A percentile compares a stretch with the other conserved stretches of the same genome.
These are phyloP conservation scores for Trichocomaceae sp. DNA, from an alignment of 2,329 filamentous ascomycete genomes.

Conservation along the genomic window DNA sequence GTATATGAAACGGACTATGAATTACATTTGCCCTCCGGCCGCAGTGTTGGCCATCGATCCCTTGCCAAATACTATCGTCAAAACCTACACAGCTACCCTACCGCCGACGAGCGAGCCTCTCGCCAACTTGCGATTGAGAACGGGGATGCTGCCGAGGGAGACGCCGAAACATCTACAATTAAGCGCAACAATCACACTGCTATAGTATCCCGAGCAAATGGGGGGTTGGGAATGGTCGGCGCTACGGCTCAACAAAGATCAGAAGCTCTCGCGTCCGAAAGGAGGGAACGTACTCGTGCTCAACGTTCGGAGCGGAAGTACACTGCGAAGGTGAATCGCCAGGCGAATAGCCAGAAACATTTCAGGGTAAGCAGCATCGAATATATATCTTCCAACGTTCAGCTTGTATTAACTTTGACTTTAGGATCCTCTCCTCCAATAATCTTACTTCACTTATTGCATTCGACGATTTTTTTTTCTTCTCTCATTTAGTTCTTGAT, in stretches of 20 bases:
- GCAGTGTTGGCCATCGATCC: slow-evolving; percentile 82
- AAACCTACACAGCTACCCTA: slow-evolving; percentile 80
- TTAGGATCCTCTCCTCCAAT: slow-evolving; percentile 50
- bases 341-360: slow-evolving; percentile 70
- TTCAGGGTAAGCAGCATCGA: slow-evolving; percentile 54
- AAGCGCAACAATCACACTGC: slow-evolving; percentile 43
- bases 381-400: neutral
- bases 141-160: slow-evolving; percentile 29
- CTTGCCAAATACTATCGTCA: slow-evolving; percentile 85
- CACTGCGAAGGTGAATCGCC: slow-evolving; percentile 65
- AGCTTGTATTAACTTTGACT: slow-evolving; percentile 11
- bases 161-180: slow-evolving; percentile 38
- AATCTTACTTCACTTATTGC: slow-evolving; percentile 17
- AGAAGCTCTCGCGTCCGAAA: slow-evolving; percentile 59
- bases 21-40: slow-evolving; percentile 83
- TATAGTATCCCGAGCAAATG: slow-evolving; percentile 61
- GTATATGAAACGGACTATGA: slow-evolving; percentile 91
- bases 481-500: neutral
- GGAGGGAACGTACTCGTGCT: slow-evolving; percentile 60
- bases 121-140: slow-evolving; percentile 54
- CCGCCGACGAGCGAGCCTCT: slow-evolving; percentile 66
- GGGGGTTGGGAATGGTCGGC: slow-evolving; percentile 69
- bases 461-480: neutral
- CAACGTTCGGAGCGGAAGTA: slow-evolving; percentile 57
- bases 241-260: slow-evolving; percentile 69